A percentile compares a stretch with the other conserved stretches of the same genome.
Conservation (phyloP, 441 rosid species). For the Erysimum pusillum region DNA sequence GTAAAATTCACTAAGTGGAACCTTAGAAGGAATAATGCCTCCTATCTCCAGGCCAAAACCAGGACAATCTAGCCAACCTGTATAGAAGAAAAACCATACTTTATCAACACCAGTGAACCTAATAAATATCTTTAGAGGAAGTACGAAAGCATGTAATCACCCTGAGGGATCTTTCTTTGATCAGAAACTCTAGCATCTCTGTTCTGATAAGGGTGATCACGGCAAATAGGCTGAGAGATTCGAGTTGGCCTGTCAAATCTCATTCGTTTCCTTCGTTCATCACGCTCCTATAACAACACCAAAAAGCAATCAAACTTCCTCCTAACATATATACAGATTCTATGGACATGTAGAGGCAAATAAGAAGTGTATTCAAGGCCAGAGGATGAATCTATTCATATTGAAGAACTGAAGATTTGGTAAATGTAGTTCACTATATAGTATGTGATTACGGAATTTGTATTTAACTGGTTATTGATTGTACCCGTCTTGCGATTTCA, state of each 20-base stretch:
- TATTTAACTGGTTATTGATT: background rate
- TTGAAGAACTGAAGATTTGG: no score
- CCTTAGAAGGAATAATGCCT: constrained; percentile 89
- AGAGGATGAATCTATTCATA: no score
- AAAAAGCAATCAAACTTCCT: no score
- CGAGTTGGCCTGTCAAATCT: constrained; percentile 63
- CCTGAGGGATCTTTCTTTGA: constrained; percentile 82
- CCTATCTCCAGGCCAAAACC: constrained; percentile 72
- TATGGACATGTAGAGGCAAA: no score
- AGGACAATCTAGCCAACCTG: constrained; percentile 99
- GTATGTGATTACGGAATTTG: background rate
- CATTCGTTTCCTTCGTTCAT: constrained; percentile 79
- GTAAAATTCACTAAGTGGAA: constrained; percentile 87
- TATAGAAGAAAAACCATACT: background rate
- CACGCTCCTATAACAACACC: constrained; percentile 71
- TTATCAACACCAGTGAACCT: background rate
- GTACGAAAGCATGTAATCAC: constrained; percentile 45
- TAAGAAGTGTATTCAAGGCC: no score
- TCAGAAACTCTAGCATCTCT: constrained; percentile 62
- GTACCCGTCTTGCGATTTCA: constrained; percentile 88
- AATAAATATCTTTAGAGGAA: background rate
- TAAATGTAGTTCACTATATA: background rate
- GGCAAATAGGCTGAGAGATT: constrained; percentile 54
- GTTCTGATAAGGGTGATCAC: constrained; percentile 56
- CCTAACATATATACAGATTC: background rate